Evolutionary conservation across 2,329 filamentous ascomycete genomes (phyloP).

Genomic region (Xylariaceae sp.): DNA sequence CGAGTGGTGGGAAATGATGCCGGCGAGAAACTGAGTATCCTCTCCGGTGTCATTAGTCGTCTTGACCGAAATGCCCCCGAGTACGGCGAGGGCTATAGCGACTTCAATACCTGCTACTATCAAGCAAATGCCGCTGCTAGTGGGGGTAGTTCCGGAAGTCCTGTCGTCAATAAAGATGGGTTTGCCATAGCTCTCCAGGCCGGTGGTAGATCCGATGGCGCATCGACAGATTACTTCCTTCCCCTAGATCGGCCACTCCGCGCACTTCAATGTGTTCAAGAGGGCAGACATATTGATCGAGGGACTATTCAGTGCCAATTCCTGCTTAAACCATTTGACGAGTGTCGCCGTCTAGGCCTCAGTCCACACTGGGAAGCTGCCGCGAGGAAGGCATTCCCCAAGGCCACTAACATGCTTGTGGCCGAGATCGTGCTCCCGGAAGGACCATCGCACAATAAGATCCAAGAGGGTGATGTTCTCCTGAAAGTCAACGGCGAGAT

Average conservation of each 20-base stretch:
- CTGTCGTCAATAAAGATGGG: conserved; percentile 92
- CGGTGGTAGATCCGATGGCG: conserved; percentile 86
- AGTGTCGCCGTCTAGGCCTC: conserved; percentile 84
- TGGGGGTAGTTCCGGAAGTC: conserved; percentile 95
- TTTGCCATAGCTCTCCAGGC: conserved; percentile 89
- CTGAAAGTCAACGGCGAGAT: conserved; percentile 91
- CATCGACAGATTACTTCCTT: conserved; percentile 95
- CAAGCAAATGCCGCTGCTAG: conserved; percentile 96
- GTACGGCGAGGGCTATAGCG: conserved; percentile 95
- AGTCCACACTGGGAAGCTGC: conserved; percentile 80
- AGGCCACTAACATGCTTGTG: conserved; percentile 94
- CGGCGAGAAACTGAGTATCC: conserved; percentile 94
- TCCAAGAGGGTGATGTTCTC: conserved; percentile 91
- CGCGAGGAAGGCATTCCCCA: conserved; percentile 76
- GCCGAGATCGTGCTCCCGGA: conserved; percentile 91
- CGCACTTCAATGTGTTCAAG: conserved; percentile 78
- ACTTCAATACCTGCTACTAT: conserved; percentile 95
- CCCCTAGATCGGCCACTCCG: conserved; percentile 85
- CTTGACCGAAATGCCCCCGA: conserved; percentile 95
- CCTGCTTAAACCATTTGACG: conserved; percentile 94
- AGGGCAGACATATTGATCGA: conserved; percentile 68
- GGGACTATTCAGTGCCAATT: conserved; percentile 99
- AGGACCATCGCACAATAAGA: conserved; percentile 77
- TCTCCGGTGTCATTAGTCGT: conserved; percentile 94
- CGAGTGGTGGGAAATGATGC: conserved; percentile 97